Base-by-base conservation (phyloP, 441 rosid species). In the Adansonia rubrostipa region DNA sequence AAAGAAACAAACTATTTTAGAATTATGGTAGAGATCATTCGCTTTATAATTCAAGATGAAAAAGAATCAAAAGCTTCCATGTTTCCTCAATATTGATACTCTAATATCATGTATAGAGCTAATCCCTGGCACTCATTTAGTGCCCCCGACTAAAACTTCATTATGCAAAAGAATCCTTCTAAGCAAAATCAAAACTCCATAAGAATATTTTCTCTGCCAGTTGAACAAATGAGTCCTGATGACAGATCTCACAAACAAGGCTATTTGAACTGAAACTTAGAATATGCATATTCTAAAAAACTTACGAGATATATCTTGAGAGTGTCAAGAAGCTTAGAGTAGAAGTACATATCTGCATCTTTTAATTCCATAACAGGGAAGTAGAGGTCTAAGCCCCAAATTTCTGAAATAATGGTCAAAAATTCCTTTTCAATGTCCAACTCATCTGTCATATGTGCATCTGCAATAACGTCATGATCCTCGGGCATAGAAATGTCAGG, bases 221-320 rank as follows among this genome's bases (percentile, higher is more conserved):
- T 63, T 57, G 3, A 74, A 68, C 64, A 60, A 4, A 47, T 63
- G 61, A 44, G 6, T 75, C 73, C 5, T 72, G 42, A 54, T 56
- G 42, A 56, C 28, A 20, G 45, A 76, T 73, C 73, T 73, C 42
- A 11, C 64, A 77, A 78, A 71, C 51, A 73, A 60, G 65, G 61
- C 47, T 74, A 65, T 47, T 69, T 77, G 72, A 73, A 70, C 63
- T 33, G 48, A 54, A 78, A 83, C 88, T 74, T 88, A 93, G 93
- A 81, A 88, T 81, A 87, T 91, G 90, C 48, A 90, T 78, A 77
- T 73, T 91, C 61, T 42, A 74, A 79, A 74, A 73, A 80, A 82
- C 89, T 75, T 89, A 96, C 99, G 79, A 88, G 85, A 87, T 93
- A 96, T 33, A 91, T 79, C 77, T 76, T 91, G 74, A 96, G 89